A percentile compares a stretch with the other conserved stretches of the same genome.
phyloP scores from a whole-genome alignment of 768 basidiomycete genomes.

The Leccinum olivaceopallidum region DNA sequence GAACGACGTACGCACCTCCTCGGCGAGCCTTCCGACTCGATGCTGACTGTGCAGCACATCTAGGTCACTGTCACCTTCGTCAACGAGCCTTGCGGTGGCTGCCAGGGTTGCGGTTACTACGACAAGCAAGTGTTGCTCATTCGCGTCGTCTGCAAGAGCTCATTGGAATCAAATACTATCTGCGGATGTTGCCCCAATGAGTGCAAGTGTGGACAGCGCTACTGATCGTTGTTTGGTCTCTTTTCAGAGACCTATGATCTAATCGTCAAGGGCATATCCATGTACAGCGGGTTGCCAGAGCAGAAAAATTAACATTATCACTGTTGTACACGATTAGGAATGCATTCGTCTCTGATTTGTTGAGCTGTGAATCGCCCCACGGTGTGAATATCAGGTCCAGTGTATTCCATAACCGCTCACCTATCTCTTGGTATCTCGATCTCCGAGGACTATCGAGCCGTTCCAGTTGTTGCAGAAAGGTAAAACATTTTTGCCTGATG shows the following conservation, averaged over 20 bases:
- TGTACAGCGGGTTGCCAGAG: neutral
- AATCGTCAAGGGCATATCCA: neutral
- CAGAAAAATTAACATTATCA: neutral
- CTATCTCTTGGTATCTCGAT: slow-evolving; percentile 67
- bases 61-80: neutral
- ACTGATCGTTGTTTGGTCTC: neutral
- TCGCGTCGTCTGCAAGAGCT: neutral
- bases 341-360: slow-evolving; percentile 14
- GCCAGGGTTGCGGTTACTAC: neutral
- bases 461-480: slow-evolving; percentile 56
- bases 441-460: slow-evolving; percentile 65
- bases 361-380: slow-evolving; percentile 20
- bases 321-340: slow-evolving; percentile 2
- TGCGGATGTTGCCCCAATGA: neutral
- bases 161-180: neutral
- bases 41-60: too few species aligned
- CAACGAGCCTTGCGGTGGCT: neutral
- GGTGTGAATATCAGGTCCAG: neutral
- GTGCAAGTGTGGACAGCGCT: neutral
- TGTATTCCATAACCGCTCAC: slow-evolving; percentile 35
- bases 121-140: neutral
- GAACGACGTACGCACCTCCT: neutral
- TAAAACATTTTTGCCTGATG: slow-evolving; percentile 46
- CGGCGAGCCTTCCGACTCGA: too few species aligned
- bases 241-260: neutral